Percentiles rank a stretch among this genome's conserved stretches.
Conservation (phyloP, 2,329 filamentous ascomycete genomes). For the Aspergillus tanneri region DNA sequence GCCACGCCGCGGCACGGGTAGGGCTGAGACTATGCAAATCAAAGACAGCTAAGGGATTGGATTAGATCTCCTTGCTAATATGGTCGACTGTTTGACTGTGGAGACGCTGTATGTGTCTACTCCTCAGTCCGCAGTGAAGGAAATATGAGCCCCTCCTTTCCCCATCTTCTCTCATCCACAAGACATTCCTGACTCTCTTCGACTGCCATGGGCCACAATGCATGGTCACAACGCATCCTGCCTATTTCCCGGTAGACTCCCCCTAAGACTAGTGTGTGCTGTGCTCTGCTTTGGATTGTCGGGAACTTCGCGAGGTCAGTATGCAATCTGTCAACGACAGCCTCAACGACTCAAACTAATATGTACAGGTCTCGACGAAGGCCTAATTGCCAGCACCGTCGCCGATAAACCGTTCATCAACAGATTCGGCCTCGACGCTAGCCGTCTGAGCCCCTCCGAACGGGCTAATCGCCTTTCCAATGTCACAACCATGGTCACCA, state of each 20-base stretch:
- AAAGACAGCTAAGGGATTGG: not conserved
- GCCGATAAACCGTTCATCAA: constrained; percentile 20
- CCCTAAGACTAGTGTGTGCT: constrained; percentile 13
- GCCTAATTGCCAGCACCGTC: constrained; percentile 23
- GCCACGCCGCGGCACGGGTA: not conserved
- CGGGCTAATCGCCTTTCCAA: constrained; percentile 37
- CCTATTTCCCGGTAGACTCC: not conserved
- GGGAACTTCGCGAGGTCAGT: constrained; percentile 18
- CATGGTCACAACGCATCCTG: not conserved
- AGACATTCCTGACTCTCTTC: not conserved
- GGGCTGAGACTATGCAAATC: not conserved
- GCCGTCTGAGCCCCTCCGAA: constrained; percentile 15
- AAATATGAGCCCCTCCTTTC: not conserved
- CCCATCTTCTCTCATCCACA: not conserved
- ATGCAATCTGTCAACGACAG: not conserved
- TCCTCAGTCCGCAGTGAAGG: no score
- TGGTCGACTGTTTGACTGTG: no score
- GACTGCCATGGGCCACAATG: not conserved
- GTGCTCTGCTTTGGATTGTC: constrained; percentile 17
- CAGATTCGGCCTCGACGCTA: constrained; percentile 13
- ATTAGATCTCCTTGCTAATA: no score
- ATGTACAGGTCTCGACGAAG: constrained; percentile 22
- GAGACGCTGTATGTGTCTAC: no score
- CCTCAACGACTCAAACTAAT: no score
- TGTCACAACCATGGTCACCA: constrained; percentile 43